Conservation (phyloP, 106 monocot genomes). For the Dendrobium nobile region DNA sequence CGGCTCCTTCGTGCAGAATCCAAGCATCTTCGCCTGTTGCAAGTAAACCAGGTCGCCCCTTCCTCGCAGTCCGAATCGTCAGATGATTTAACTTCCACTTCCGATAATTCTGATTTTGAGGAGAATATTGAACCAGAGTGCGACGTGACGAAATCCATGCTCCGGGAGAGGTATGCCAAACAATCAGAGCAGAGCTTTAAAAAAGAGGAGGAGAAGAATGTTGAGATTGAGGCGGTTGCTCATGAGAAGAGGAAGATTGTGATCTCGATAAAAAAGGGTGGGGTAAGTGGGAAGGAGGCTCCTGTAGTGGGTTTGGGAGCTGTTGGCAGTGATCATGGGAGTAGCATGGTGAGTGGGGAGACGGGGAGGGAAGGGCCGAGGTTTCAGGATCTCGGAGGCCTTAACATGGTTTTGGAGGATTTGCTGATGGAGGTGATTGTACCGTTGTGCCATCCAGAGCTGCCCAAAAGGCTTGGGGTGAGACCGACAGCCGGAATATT, state of each 20-base stretch:
- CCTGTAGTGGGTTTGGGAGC: background rate
- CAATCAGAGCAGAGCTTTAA: background rate
- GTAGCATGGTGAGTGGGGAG: background rate
- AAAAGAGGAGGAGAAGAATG: conserved; percentile 19
- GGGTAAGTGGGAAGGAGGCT: conserved; percentile 8
- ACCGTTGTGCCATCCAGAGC: conserved; percentile 67
- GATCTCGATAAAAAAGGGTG: background rate
- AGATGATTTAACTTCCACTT: conserved; percentile 19
- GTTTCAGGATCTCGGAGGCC: conserved; percentile 84
- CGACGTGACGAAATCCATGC: conserved; percentile 59
- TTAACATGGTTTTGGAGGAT: conserved; percentile 59
- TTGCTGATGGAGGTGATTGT: conserved; percentile 79
- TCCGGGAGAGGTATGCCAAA: conserved; percentile 48
- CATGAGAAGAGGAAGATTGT: conserved; percentile 20
- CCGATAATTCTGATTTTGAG: conserved; percentile 40
- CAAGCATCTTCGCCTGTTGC: conserved; percentile 20
- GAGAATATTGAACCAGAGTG: conserved; percentile 41
- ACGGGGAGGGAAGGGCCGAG: conserved; percentile 35
- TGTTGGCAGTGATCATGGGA: background rate
- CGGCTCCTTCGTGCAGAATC: conserved; percentile 23
- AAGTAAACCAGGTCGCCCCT: background rate
- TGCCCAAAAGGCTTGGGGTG: conserved; percentile 64
- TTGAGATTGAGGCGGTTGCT: conserved; percentile 47
- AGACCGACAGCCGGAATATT: conserved; percentile 67
- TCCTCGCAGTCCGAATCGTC: conserved; percentile 13